Base-by-base conservation (phyloP, 1,284 basidiomycete genomes). In the Apiotrichum akiyoshidainum region DNA sequence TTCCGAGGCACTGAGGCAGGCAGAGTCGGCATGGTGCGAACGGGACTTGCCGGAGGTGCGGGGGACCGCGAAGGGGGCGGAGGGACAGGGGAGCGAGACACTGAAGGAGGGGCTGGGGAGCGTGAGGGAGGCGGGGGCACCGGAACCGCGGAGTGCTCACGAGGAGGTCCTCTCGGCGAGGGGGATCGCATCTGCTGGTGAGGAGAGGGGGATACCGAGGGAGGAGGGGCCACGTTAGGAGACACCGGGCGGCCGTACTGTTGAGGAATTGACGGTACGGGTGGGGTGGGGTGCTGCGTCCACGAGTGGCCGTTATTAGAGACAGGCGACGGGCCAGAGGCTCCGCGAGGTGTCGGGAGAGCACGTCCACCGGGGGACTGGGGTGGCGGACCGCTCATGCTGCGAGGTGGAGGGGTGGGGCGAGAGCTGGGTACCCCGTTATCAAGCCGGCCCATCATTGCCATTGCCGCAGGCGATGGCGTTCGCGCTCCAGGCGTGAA, bases 231-330 rank as follows among this genome's bases (percentile, higher is more conserved):
- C 4, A 31, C 26, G 26, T 31, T 31, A 67, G 59, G 71, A 70
- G 66, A 61, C 57, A 50, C 59, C 65, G 14, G 62, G 66, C 58
- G 70, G 33, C 31, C 41, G 8, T 19, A 47, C 48, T 51, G 46
- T 22, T 54, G 55, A 5, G 48, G 50, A 33, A 51, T 42, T 3
- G 39, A 16, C 8, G 37, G 50, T 1, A 41, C 50, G 50, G 12
- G 39, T 19, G 5, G 37, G 13, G 26, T 31, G 11, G 17, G 16
- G 2, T 26, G 10, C 26, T 33, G 45, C 12, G 26, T 39, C 50
- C 50, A 31, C 1, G 39, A 39, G 16, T 42, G 50, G 17, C 37
- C 11, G 7, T n/a, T 37, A 2, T n/a, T 46, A n/a, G 21, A 31
- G 9, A 31, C 26, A 31, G 21, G 54, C 37, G 31, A 26, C 33